phyloP scores from a whole-genome alignment of 768 basidiomycete genomes.

The Naganishia vaughanmartiniae region DNA sequence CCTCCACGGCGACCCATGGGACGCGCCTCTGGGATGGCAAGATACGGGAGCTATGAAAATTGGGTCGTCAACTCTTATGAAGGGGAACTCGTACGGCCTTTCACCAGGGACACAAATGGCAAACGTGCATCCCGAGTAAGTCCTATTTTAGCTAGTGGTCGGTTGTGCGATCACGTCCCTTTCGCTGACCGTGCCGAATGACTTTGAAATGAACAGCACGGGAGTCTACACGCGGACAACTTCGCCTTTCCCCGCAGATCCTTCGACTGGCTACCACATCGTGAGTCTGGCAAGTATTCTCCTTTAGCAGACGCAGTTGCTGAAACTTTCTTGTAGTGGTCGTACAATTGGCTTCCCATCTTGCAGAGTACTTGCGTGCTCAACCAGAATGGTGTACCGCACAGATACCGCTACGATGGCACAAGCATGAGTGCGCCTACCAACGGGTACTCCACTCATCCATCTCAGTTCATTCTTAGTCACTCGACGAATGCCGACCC shows the following conservation, averaged over 20 bases:
- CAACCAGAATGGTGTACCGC: too few relatives aligned
- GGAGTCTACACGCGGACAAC: background rate
- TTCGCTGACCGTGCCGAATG: background rate
- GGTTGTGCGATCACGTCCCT: too few relatives aligned
- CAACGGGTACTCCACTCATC: background rate
- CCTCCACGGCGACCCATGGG: background rate
- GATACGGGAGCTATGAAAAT: background rate
- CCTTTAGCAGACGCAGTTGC: background rate
- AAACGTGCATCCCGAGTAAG: background rate
- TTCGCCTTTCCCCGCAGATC: background rate
- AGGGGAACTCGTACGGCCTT: background rate
- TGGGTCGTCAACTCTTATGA: background rate
- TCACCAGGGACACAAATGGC: background rate
- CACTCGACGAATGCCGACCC: background rate
- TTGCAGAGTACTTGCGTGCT: too few relatives aligned
- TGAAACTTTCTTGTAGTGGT: background rate
- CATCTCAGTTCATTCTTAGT: background rate
- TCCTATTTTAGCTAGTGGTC: background rate
- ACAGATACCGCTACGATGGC: slow-evolving; percentile 1
- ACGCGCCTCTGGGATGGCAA: background rate
- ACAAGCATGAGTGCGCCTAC: background rate
- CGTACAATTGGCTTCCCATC: background rate
- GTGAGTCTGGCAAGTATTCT: background rate
- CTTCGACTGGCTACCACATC: background rate
- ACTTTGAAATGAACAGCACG: background rate